These are phyloP conservation scores for Diatrype stigma DNA, from an alignment of 2,329 filamentous ascomycete species.

Conservation along the genomic window DNA sequence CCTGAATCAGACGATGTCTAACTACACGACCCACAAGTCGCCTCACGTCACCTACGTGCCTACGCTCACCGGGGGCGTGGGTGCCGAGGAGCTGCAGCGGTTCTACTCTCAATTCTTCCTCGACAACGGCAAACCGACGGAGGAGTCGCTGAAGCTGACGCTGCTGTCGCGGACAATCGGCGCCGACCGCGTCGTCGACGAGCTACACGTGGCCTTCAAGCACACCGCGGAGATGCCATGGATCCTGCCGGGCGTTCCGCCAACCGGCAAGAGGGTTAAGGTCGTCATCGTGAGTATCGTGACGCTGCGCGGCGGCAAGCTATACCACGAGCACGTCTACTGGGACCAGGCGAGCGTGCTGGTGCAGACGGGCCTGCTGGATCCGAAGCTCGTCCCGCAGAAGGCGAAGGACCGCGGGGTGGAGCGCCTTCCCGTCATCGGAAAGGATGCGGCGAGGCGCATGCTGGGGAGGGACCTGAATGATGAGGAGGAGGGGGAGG, in stretches of 20 bases:
- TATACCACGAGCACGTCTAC: conserved; percentile 64
- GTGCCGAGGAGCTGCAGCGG: conserved; percentile 50
- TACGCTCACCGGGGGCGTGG: conserved; percentile 61
- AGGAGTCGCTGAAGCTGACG: conserved; percentile 53
- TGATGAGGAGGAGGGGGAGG: conserved; percentile 38
- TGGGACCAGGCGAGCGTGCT: conserved; percentile 66
- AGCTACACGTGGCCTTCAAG: conserved; percentile 55
- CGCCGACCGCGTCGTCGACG: conserved; percentile 60
- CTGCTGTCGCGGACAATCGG: conserved; percentile 63
- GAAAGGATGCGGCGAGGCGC: conserved; percentile 34
- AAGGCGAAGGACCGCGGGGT: conserved; percentile 31
- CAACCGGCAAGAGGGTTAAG: conserved; percentile 49
- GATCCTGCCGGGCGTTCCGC: conserved; percentile 56
- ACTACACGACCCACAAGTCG: conserved; percentile 54
- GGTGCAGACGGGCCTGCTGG: conserved; percentile 56
- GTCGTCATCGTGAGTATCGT: conserved; percentile 61
- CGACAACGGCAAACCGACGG: conserved; percentile 55
- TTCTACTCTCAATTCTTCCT: conserved; percentile 67
- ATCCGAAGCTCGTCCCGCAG: conserved; percentile 33
- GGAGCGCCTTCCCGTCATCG: conserved; percentile 35
- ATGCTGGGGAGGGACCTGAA: conserved; percentile 30
- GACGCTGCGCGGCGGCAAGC: conserved; percentile 57
- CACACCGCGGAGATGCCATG: conserved; percentile 56
- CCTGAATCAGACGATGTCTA: conserved; percentile 57
- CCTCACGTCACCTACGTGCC: conserved; percentile 68